phyloP scores from a whole-genome alignment of 768 basidiomycete species.

The Rhodocollybia butyracea region DNA sequence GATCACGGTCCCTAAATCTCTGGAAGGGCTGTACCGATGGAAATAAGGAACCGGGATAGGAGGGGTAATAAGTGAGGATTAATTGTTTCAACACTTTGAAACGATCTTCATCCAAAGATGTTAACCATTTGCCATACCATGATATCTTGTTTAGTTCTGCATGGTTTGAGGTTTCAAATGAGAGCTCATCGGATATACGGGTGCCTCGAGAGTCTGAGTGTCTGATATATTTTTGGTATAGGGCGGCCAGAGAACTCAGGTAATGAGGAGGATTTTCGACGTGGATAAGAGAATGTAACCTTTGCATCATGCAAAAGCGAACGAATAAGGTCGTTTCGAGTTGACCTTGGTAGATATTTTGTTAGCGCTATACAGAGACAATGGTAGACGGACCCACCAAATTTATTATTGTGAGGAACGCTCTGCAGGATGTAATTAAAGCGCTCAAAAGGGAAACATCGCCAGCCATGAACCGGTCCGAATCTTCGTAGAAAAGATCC shows the following conservation, averaged over 20 bases:
- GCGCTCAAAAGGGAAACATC: constrained; percentile 32
- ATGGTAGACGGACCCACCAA: constrained; percentile 24
- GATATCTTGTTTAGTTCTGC: not conserved
- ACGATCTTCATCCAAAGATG: not conserved
- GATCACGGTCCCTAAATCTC: not conserved
- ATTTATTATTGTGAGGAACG: constrained; percentile 25
- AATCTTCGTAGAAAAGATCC: constrained; percentile 23
- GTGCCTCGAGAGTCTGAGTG: constrained; percentile 14
- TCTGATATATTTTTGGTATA: constrained; percentile 8
- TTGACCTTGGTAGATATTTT: constrained; percentile 17
- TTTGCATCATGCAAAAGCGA: constrained; percentile 21
- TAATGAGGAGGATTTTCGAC: not conserved
- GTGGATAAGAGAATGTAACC: constrained; percentile 14
- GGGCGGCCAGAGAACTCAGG: not conserved
- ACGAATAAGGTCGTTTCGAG: constrained; percentile 25
- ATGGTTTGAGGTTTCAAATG: constrained; percentile 8
- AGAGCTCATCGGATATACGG: constrained; percentile 9
- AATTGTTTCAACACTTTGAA: not conserved
- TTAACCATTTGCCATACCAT: not conserved
- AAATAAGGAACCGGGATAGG: not conserved
- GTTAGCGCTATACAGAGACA: not conserved
- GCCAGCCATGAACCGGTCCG: constrained; percentile 35
- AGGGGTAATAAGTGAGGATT: not conserved
- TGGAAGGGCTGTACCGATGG: not conserved
- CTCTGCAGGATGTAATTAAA: constrained; percentile 30